Evolutionary conservation across 2,329 filamentous ascomycete species (phyloP), one percentile per base, ranked within the genome.

Genomic region (Chaetomium globosum): DNA sequence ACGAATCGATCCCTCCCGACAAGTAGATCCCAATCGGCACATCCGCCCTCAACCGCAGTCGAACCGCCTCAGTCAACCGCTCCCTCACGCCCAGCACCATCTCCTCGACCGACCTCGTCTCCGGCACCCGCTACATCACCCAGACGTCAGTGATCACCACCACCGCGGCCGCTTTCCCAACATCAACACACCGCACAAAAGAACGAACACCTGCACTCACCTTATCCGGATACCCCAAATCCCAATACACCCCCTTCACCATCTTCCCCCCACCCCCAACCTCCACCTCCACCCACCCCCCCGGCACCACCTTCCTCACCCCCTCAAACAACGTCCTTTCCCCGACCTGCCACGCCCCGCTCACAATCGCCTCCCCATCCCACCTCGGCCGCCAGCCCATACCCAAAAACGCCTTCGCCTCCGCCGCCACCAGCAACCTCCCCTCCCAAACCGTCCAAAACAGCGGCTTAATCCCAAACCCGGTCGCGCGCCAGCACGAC

Each of bases 1-100:
- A 86, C 0, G 83, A 85, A 71, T 87, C 85, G 57, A 87, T 80
- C 0, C 85, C 85, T 4, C 85, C 85, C 26, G 79, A 82, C 0
- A 87, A 75, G 64, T 84, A 87, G 59, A 87, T 75, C 2, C 83
- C 85, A 3, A 87, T 77, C 0, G 83, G 83, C 0, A 87, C 85
- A 71, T 87, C 85, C 1, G 85, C 84, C 19, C 80, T 78, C 10
- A 87, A 75, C 5, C 85, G 80, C 21, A 85, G 68, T n/a, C 78
- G 78, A 12, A 87, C 75, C 0, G 84, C 78, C 36, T 87, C 82
- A 1, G 85, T 71, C 13, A 87, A 70, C 2, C 77, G 77, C 53
- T 82, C 74, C 6, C 83, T 77, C 0, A 87, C 82, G 2, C 78
- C 80, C 23, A 75, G 63, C 1, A 85, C 76, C 74, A 85, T 82